Conservation (phyloP, 257 asterid species). For the Ocimum tenuiflorum region DNA sequence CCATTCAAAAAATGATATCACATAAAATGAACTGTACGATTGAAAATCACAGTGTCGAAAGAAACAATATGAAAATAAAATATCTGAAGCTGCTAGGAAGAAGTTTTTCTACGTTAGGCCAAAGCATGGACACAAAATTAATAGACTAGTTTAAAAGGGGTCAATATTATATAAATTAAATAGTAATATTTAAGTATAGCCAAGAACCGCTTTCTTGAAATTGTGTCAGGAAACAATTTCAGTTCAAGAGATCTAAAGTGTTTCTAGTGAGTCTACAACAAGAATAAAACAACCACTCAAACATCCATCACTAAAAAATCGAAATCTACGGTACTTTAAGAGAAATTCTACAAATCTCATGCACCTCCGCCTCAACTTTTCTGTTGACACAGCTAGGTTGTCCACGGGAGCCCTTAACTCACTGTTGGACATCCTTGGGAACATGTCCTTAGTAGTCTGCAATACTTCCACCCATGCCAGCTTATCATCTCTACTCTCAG, state of each 20-base stretch:
- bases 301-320: slow-evolving; percentile 18
- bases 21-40: not conserved
- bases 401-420: slow-evolving; percentile 89
- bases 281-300: slow-evolving; percentile 18
- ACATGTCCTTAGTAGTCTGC: slow-evolving; percentile 84
- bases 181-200: slow-evolving; percentile 18
- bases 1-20: not conserved
- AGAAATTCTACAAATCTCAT: slow-evolving; percentile 32
- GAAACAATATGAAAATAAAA: not conserved
- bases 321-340: slow-evolving; percentile 28
- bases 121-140: not conserved
- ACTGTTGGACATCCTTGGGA: slow-evolving; percentile 91
- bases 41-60: not conserved
- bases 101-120: not conserved
- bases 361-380: slow-evolving; percentile 76
- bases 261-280: slow-evolving; percentile 10
- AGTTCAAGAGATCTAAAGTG: slow-evolving; percentile 17
- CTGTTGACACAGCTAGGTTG: slow-evolving; percentile 58
- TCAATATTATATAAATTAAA: slow-evolving; percentile 5
- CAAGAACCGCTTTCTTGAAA: too few relatives aligned
- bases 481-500: slow-evolving; percentile 78
- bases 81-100: not conserved
- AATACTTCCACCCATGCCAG: slow-evolving; percentile 81
- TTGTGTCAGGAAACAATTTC: slow-evolving; percentile 13
- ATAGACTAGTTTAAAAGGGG: not conserved